phyloP scores from a whole-genome alignment of 345 rosid genomes.

The Bruguiera sexangula region DNA sequence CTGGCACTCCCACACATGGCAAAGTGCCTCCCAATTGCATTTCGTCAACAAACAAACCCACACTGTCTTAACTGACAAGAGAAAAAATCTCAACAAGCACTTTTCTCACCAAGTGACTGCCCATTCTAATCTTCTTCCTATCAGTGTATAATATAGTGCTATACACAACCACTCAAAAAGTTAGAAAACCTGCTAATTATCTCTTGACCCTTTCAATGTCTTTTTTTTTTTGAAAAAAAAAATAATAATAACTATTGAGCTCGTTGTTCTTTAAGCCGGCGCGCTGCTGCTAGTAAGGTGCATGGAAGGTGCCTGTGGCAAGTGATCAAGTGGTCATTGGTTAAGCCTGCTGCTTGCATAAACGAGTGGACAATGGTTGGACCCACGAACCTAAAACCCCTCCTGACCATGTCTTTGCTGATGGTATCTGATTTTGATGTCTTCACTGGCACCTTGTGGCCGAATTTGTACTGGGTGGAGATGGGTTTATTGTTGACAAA shows the following conservation, averaged over 20 bases:
- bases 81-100: neutral
- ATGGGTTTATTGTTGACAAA: conserved; percentile 54
- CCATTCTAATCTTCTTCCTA: neutral
- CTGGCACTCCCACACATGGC: conserved; percentile 40
- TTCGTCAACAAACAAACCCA: conserved; percentile 11
- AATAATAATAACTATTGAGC: neutral
- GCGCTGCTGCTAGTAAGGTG: conserved; percentile 31
- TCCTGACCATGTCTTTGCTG: conserved; percentile 72
- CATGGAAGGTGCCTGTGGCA: conserved; percentile 47
- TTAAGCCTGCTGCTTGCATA: conserved; percentile 67
- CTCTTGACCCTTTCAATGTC: neutral
- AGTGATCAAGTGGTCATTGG: conserved; percentile 57
- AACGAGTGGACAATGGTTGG: conserved; percentile 63
- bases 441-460: conserved; percentile 60
- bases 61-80: neutral
- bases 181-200: conserved; percentile 11
- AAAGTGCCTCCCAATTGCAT: conserved; percentile 23
- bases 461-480: conserved; percentile 48
- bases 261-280: neutral
- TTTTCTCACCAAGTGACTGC: conserved; percentile 8
- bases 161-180: conserved; percentile 19
- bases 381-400: conserved; percentile 59
- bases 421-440: conserved; percentile 66
- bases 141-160: conserved; percentile 8
- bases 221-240: too few relatives aligned